Evolutionary conservation across 306 rosid genomes (phyloP), one percentile per base, ranked within the genome.

Genomic region (Prinsepia uniflora): DNA sequence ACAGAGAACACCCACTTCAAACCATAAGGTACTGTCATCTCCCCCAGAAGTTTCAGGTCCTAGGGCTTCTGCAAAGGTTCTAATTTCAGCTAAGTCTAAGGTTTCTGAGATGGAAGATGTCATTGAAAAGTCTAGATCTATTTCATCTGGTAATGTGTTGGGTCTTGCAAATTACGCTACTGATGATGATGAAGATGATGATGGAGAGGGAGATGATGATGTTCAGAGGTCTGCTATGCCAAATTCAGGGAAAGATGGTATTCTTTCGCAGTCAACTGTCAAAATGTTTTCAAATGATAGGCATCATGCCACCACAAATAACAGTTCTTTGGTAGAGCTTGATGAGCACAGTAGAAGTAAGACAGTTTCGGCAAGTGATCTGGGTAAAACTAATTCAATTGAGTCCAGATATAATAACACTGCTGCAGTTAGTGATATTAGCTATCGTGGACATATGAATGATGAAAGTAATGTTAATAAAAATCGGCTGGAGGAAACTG

Each of bases 161-260:
- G 99, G 99, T 73, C 99, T 94, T 81, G 97, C 85, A 81, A 91
- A 82, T 77, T 94, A 94, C 83, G 99, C 91, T 70, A 91, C 92
- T 63, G 99, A 94, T 84, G 90, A 82, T 8, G 73, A 70, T 84
- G 90, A 82, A 7, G 73, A 70, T 63, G 99, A 94, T 84, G 90
- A 82, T 8, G 73, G 55, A 10, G 89, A 89, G 53, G 82, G 73
- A 62, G 90, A 79, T 68, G 89, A 84, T 81, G 96, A 83, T 74
- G 79, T 86, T 65, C 81, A 81, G 68, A 84, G 79, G 78, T 82
- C 89, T 64, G 83, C 68, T 56, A 59, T 81, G 59, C 87, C 77
- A 75, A 79, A 70, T 77, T 70, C 86, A 71, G 71, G 72, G 69
- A 80, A 76, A 71, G 85, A 74, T 63, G 64, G 48, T 64, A 49